These are phyloP conservation scores for Capsicum baccatum DNA, from an alignment of 257 asterid species.

Conservation along the genomic window DNA sequence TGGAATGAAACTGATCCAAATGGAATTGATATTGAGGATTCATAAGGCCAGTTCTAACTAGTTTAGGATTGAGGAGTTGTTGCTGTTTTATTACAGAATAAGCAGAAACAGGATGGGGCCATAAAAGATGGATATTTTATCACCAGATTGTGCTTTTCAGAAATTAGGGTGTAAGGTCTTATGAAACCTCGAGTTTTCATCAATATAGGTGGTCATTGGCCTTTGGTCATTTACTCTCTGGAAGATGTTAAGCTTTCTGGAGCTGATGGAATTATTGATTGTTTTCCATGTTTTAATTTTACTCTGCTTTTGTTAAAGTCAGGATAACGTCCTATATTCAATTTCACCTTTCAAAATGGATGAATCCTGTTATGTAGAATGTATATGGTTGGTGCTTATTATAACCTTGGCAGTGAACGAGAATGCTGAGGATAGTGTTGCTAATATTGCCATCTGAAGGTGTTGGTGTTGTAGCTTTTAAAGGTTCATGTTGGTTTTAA, in stretches of 20 bases:
- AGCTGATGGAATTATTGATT: constrained; percentile 13
- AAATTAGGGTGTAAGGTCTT: constrained; percentile 11
- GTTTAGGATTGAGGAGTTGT: background rate
- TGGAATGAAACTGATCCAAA: constrained; percentile 1
- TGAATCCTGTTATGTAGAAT: background rate
- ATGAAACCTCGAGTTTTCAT: constrained; percentile 14
- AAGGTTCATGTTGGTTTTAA: background rate
- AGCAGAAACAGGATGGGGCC: background rate
- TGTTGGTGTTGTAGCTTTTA: background rate
- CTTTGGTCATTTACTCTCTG: background rate
- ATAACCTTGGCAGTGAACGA: background rate
- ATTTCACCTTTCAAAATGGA: background rate
- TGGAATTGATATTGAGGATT: background rate
- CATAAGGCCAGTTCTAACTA: background rate
- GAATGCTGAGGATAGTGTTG: background rate
- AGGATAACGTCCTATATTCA: background rate
- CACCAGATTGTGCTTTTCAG: background rate
- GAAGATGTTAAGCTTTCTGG: background rate
- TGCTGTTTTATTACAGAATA: background rate
- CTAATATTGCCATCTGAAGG: background rate
- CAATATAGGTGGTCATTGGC: background rate
- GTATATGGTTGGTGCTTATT: background rate
- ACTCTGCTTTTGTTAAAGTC: background rate
- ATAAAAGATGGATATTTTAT: background rate
- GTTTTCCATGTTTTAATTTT: background rate